These are phyloP conservation scores for Penicillium glabrum DNA, from an alignment of 2,329 filamentous ascomycete genomes.

Conservation along the genomic window DNA sequence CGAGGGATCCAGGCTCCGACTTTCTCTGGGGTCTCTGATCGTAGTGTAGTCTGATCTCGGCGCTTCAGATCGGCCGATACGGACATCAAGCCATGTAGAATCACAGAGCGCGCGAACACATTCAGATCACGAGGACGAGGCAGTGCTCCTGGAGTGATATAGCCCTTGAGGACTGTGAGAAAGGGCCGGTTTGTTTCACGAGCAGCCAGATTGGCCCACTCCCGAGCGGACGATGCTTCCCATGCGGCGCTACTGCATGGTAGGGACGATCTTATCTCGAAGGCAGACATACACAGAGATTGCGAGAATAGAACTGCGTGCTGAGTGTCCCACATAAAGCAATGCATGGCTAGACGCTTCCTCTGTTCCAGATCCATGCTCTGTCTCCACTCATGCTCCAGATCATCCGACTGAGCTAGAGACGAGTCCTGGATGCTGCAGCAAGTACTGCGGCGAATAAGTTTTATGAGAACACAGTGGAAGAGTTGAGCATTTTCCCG, in stretches of 20 bases:
- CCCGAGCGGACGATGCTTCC: conserved; percentile 56
- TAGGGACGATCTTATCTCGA: conserved; percentile 58
- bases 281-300: conserved; percentile 65
- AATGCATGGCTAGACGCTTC: conserved; percentile 60
- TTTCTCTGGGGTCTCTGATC: conserved; percentile 39
- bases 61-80: conserved; percentile 63
- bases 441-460: conserved; percentile 55
- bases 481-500: conserved; percentile 65
- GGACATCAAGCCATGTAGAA: conserved; percentile 64
- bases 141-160: conserved; percentile 49
- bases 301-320: conserved; percentile 66
- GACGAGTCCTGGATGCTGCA: conserved; percentile 45
- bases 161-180: conserved; percentile 56
- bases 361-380: conserved; percentile 59
- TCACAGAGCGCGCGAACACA: conserved; percentile 52
- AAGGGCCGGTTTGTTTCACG: conserved; percentile 45
- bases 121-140: conserved; percentile 47
- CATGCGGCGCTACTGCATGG: conserved; percentile 57
- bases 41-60: conserved; percentile 61
- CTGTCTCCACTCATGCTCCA: conserved; percentile 52
- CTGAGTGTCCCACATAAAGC: conserved; percentile 67
- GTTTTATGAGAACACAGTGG: conserved; percentile 56
- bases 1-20: conserved; percentile 53
- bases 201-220: conserved; percentile 49
- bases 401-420: conserved; percentile 36